Evolutionary conservation across 2,329 filamentous ascomycete genomes (phyloP).

Genomic region (Paraphoma sp.): DNA sequence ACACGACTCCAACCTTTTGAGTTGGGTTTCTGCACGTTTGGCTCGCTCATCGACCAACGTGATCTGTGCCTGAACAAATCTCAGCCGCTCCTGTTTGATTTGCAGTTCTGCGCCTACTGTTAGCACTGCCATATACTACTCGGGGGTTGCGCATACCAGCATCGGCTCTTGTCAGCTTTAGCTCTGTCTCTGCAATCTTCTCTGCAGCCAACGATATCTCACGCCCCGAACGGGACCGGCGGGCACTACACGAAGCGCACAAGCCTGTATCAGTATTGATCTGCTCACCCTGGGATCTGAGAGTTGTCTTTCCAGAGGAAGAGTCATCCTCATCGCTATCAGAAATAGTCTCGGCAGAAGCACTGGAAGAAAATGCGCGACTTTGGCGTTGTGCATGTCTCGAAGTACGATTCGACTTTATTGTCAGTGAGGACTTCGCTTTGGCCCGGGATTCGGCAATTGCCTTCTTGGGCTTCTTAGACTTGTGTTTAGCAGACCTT

Average conservation of each 20-base stretch:
- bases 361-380: too few relatives aligned
- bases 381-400: too few relatives aligned
- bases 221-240: neutral
- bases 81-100: neutral
- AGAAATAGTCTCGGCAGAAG: too few relatives aligned
- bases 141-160: neutral
- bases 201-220: neutral
- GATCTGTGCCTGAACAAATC: neutral
- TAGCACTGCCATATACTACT: neutral
- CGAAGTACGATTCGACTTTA: neutral
- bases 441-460: too few relatives aligned
- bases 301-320: neutral
- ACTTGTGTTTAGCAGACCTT: too few relatives aligned
- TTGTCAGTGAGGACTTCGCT: neutral
- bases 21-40: neutral
- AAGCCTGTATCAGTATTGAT: neutral
- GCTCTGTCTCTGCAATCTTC: neutral
- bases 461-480: too few relatives aligned
- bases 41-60: neutral
- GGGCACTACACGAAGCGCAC: neutral
- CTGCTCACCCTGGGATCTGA: neutral
- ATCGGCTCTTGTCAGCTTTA: neutral
- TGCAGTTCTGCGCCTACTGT: neutral
- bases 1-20: neutral
- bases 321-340: neutral